phyloP scores from a whole-genome alignment of 495 filamentous ascomycete genomes.

The Corynascus novoguineensis region DNA sequence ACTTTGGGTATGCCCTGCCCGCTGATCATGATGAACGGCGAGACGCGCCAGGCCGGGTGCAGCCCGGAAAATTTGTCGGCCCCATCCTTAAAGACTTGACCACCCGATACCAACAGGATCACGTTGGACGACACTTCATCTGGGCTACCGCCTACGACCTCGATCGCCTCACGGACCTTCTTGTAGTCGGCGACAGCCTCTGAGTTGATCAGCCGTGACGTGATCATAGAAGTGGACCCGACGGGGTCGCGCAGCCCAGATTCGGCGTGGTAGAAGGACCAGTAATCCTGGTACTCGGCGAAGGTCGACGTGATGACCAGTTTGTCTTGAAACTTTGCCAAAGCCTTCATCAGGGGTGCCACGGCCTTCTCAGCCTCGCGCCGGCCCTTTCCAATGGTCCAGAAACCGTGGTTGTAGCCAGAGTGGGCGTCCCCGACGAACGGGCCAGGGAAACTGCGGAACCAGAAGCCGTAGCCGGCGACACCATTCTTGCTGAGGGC shows the following conservation, averaged over 20 bases:
- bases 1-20: slow-evolving; percentile 8
- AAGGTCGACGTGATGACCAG: slow-evolving; percentile 2
- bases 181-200: slow-evolving; percentile 7
- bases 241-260: slow-evolving; percentile 7
- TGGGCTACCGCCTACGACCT: slow-evolving; percentile 3
- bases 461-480: slow-evolving; percentile 13
- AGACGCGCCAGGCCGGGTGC: slow-evolving; percentile 9
- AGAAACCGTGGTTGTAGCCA: slow-evolving; percentile 11
- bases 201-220: slow-evolving; percentile 4
- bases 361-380: slow-evolving; percentile 5
- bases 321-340: slow-evolving; percentile 7
- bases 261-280: slow-evolving; percentile 14
- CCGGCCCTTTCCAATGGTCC: slow-evolving; percentile 4
- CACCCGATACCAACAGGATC: slow-evolving; percentile 11
- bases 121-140: slow-evolving; percentile 10
- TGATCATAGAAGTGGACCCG: slow-evolving; percentile 3
- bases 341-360: not conserved
- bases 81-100: slow-evolving; percentile 7
- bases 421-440: slow-evolving; percentile 1
- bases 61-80: slow-evolving; percentile 7
- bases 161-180: slow-evolving; percentile 3
- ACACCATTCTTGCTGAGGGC: not conserved
- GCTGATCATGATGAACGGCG: slow-evolving; percentile 3
- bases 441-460: not conserved
- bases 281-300: slow-evolving; percentile 13